Base-by-base conservation (phyloP, 805 yeast genomes). In the Kuraishia piskuri region DNA sequence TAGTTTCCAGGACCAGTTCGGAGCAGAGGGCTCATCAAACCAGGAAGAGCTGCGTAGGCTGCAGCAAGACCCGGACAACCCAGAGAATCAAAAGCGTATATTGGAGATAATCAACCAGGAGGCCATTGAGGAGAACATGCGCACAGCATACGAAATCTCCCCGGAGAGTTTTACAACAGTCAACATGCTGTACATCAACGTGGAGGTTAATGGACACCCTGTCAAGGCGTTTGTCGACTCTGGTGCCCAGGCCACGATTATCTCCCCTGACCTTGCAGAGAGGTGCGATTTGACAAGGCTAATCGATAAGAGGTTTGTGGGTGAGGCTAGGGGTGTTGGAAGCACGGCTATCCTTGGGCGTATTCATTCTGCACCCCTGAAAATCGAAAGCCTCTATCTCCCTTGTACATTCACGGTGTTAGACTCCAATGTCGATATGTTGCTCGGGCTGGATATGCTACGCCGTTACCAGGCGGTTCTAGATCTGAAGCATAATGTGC, bases 151-250 rank as follows among this genome's bases (percentile, higher is more conserved):
- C 65, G 97, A 91, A 55, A 83, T 84, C 52, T 82, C 92, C 3
- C 99, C 99, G 0, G 99, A 94, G 66, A 77, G 88, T 40, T 94
- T 94, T 69, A 84, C 90, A 0, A 54, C 59, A n/a, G 95, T 92
- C 2, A 79, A 80, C 31, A 90, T 94, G 96, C 76, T 94, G 45
- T 92, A 85, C 68, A 82, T 94, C 17, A 76, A 83, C 53, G 75
- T 90, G 46, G 84, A 81, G 58, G 85, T 92, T 40, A 91, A 94
- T 62, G 92, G 94, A 1, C 74, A 77, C 49, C 83, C 84, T 22
- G 86, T 90, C 2, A 88, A 88, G 65, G 98, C 98, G 0, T 90
- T 94, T 72, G 96, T 94, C 4, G 99, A 94, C 66, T 83, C 97
- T 0, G 99, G 99, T 2, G 98, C 99, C 0, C 97, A 90, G 67